Base-by-base conservation (phyloP, 2,329 filamentous ascomycete genomes). In the Xylaria sp. region DNA sequence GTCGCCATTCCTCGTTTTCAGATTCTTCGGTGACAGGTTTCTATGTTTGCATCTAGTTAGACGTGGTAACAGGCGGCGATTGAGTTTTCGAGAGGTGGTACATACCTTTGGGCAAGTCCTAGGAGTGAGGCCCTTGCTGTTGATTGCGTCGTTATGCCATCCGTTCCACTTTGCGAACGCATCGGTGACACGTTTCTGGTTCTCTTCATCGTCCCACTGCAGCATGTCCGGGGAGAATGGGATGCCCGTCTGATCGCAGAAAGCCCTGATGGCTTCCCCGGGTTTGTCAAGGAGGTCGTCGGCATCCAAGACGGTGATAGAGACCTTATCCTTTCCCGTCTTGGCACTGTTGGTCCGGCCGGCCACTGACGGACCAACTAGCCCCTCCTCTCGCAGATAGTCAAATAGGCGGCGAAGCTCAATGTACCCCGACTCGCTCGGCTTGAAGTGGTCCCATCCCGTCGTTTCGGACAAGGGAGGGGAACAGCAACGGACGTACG, bases 121-220 rank as follows among this genome's bases (percentile, higher is more conserved):
- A 1, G 92, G 88, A 78, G 90, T 91, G 75, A 99, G 83, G 69
- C 89, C 90, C 45, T 86, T 91, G 77, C 93, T 97, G 73, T 92
- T 85, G 74, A 98, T 93, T 14, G 94, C 96, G 83, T 98, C 96
- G 74, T 98, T 92, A 79, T 98, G 96, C 83, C 97, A 98, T 11
- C 96, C 96, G 73, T 90, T 92, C 96, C 96, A 98, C 84, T 99
- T 98, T 82, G 94, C 93, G 82, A 98, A 98, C 19, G 90, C 90
- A 71, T 89, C 85, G 72, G 86, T 85, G 2, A 94, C 95, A 69
- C 87, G 83, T 60, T 82, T 74, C 73, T 93, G 89, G 74, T 91
- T 90, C 71, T 92, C 90, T 61, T 91, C 89, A 32, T 90, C 89
- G 70, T 92, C 88, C 96, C 96, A 98, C 67, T 87, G 85, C 70